Evolutionary conservation across 768 basidiomycete species (phyloP).

Genomic region (Phlebiopsis gigantea): DNA sequence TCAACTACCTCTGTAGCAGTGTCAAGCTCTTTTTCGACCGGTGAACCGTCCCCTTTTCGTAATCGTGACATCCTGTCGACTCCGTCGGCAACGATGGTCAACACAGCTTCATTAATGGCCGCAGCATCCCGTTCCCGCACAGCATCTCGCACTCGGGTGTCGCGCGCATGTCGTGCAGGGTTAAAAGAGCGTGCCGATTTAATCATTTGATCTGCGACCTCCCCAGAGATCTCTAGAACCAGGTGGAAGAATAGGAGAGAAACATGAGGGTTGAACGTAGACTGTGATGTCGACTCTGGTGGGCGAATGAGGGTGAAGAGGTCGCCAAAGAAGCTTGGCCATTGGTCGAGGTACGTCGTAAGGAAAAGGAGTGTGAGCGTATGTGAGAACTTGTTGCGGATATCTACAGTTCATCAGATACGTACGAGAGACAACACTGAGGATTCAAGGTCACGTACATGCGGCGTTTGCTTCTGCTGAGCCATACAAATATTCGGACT

Average conservation of each 20-base stretch:
- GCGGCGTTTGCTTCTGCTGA: conserved; percentile 74
- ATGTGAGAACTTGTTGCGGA: conserved; percentile 94
- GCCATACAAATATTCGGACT: conserved; percentile 84
- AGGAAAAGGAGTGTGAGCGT: conserved; percentile 86
- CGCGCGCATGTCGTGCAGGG: conserved; percentile 67
- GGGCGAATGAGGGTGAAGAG: conserved; percentile 69
- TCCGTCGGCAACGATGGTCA: conserved; percentile 75
- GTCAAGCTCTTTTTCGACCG: conserved; percentile 48
- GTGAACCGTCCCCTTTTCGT: conserved; percentile 40
- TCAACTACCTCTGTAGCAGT: conserved; percentile 77
- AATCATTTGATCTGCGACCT: conserved; percentile 94
- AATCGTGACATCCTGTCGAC: conserved; percentile 50
- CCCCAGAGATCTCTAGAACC: conserved; percentile 90
- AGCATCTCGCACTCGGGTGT: conserved; percentile 81
- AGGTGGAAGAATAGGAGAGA: conserved; percentile 88
- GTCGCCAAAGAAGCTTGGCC: conserved; percentile 81
- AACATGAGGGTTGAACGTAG: conserved; percentile 76
- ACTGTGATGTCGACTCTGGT: conserved; percentile 46
- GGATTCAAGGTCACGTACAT: conserved; percentile 49
- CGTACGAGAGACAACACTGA: not conserved
- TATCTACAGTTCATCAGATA: conserved; percentile 40
- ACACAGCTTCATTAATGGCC: conserved; percentile 78
- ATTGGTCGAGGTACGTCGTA: conserved; percentile 79
- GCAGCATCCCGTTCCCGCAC: conserved; percentile 88
- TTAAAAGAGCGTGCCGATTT: conserved; percentile 79